Conservation (phyloP, 306 rosid genomes). For the Crotalaria pallida region DNA sequence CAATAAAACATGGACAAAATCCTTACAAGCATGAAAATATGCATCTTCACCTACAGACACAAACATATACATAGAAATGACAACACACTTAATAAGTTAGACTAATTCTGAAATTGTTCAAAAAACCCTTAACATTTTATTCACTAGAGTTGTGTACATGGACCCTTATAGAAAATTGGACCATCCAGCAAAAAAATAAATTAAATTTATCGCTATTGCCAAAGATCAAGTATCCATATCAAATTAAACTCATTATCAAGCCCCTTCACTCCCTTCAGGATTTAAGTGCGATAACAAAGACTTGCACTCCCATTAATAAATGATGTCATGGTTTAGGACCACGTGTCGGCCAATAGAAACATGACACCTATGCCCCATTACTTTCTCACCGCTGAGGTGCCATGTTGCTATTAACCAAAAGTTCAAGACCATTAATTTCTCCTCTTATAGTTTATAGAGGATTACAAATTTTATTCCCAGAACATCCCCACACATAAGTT, state of each 20-base stretch:
- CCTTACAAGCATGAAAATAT: not conserved
- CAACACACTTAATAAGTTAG: not conserved
- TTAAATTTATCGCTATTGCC: not conserved
- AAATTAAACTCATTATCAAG: not conserved
- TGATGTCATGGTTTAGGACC: too few relatives aligned
- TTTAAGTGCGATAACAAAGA: too few relatives aligned
- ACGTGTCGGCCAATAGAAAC: too few relatives aligned
- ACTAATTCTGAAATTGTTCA: not conserved
- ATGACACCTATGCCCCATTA: too few relatives aligned
- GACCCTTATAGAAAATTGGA: not conserved
- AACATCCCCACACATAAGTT: too few relatives aligned
- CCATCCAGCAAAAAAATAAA: not conserved
- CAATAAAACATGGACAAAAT: not conserved
- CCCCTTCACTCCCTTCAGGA: not conserved
- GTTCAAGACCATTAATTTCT: too few relatives aligned
- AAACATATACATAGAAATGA: not conserved
- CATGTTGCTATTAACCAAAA: too few relatives aligned
- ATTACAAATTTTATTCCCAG: too few relatives aligned
- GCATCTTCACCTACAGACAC: slow-evolving; percentile 10
- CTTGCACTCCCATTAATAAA: too few relatives aligned
- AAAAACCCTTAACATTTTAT: not conserved
- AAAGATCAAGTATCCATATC: not conserved
- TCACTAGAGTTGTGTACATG: not conserved
- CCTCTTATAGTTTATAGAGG: too few relatives aligned
- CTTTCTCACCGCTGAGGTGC: too few relatives aligned